Percentiles rank a stretch among this genome's conserved stretches.
phyloP scores from a whole-genome alignment of 2,329 filamentous ascomycete species.

The Trichoderma hamatum region DNA sequence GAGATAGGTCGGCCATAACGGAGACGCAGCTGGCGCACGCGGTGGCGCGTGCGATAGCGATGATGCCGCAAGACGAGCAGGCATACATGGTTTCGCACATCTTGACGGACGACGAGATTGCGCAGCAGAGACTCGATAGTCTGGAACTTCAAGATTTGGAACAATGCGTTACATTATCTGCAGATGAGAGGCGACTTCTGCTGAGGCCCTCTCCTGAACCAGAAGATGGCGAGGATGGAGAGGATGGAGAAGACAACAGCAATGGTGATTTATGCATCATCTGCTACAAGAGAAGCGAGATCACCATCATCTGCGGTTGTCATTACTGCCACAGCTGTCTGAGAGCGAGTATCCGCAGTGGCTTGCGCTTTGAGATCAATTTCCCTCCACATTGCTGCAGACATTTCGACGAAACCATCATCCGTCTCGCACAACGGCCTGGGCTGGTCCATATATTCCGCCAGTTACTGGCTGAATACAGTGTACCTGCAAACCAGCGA shows the following conservation, averaged over 20 bases:
- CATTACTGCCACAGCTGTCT: constrained; percentile 32
- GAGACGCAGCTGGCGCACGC: constrained; percentile 29
- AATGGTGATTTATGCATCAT: constrained; percentile 27
- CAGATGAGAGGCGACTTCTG: not conserved
- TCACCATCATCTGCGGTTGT: constrained; percentile 30
- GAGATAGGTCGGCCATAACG: constrained; percentile 2
- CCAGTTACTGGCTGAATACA: constrained; percentile 25
- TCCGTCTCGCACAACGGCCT: constrained; percentile 28
- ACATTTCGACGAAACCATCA: constrained; percentile 24
- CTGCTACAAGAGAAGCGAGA: constrained; percentile 25
- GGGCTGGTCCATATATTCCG: constrained; percentile 32
- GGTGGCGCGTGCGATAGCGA: constrained; percentile 31
- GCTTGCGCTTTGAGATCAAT: constrained; percentile 30
- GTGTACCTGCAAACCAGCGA: not conserved
- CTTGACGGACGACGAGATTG: constrained; percentile 33
- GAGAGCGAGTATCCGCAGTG: constrained; percentile 30
- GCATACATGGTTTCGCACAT: constrained; percentile 31
- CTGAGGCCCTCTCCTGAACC: constrained; percentile 7
- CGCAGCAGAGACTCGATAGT: constrained; percentile 27
- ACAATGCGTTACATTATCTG: not conserved
- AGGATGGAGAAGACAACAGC: not conserved
- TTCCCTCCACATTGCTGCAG: constrained; percentile 36
- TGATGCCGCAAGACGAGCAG: constrained; percentile 31
- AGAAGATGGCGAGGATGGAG: not conserved
- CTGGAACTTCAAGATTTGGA: constrained; percentile 28